Percentiles rank a stretch among this genome's conserved stretches.
phyloP scores from a whole-genome alignment of 148 eudicot genomes.

The Agrostemma githago region DNA sequence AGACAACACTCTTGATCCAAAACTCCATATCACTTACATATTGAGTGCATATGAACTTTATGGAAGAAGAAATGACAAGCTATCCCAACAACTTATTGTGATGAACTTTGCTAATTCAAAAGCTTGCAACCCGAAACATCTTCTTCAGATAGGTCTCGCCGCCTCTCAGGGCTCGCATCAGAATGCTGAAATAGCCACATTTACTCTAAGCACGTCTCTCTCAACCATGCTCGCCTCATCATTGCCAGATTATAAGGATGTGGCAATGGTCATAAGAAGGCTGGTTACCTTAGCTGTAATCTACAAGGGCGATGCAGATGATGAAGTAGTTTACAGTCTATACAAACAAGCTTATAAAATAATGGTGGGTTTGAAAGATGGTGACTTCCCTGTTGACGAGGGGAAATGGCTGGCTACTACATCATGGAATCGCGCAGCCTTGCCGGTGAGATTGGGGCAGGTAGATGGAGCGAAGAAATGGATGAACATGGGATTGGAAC shows the following conservation, averaged over 20 bases:
- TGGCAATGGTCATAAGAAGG: conserved; percentile 62
- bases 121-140: conserved; percentile 63
- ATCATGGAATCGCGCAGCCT: conserved; percentile 93
- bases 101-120: conserved; percentile 63
- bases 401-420: conserved; percentile 95
- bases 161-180: conserved; percentile 63
- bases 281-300: conserved; percentile 44
- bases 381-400: conserved; percentile 75
- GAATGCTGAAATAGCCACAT: conserved; percentile 72
- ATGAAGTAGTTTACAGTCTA: conserved; percentile 49
- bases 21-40: conserved; percentile 52
- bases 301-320: conserved; percentile 62
- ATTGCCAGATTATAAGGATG: conserved; percentile 61
- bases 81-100: conserved; percentile 54
- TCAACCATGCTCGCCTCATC: conserved; percentile 63
- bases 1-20: conserved; percentile 39
- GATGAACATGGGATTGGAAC: conserved; percentile 76
- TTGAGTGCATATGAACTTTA: conserved; percentile 65
- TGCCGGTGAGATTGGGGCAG: conserved; percentile 64
- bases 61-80: conserved; percentile 52
- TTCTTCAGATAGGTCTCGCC: conserved; percentile 70
- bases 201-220: conserved; percentile 59
- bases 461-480: conserved; percentile 67
- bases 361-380: conserved; percentile 86
- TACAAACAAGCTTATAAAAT: conserved; percentile 84